Percentiles rank a stretch among this genome's conserved stretches.
Conservation (phyloP, 306 rosid species). For the Herpetospermum pedunculosum region DNA sequence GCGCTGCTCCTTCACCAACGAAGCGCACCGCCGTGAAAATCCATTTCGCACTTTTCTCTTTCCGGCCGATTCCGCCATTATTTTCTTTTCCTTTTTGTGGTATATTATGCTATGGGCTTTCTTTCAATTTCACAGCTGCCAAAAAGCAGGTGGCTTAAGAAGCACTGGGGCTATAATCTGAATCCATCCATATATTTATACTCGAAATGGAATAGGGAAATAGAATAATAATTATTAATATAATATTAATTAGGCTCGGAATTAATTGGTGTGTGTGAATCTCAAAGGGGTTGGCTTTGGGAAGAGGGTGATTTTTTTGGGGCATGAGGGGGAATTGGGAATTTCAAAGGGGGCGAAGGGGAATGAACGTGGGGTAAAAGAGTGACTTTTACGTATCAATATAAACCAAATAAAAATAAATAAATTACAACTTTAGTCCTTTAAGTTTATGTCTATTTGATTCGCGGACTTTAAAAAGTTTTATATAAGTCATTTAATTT, state of each 20-base stretch:
- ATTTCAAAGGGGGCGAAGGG: constrained; percentile 22
- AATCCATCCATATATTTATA: neutral
- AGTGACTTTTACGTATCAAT: too few relatives aligned
- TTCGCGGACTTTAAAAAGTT: too few relatives aligned
- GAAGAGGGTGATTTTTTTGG: constrained; percentile 71
- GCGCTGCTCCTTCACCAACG: constrained; percentile 74
- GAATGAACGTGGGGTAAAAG: constrained; percentile 12
- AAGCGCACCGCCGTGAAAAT: constrained; percentile 53
- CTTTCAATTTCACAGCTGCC: neutral
- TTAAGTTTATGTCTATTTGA: too few relatives aligned
- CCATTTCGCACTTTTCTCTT: too few relatives aligned
- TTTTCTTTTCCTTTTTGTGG: too few relatives aligned
- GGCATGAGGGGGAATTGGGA: constrained; percentile 24
- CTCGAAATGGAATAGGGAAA: neutral
- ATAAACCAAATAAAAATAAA: too few relatives aligned
- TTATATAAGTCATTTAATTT: too few relatives aligned
- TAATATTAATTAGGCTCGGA: too few relatives aligned
- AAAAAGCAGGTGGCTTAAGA: neutral
- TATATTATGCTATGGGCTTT: too few relatives aligned
- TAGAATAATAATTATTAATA: too few relatives aligned
- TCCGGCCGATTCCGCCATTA: constrained; percentile 6
- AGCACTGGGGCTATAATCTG: neutral
- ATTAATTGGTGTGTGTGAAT: too few relatives aligned
- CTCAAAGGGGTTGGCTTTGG: constrained; percentile 54
- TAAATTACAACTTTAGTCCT: too few relatives aligned